Percentiles rank a stretch among this genome's conserved stretches.
Conservation (phyloP, 2,329 filamentous ascomycete species). For the Sclerotiophoma versabilis region DNA sequence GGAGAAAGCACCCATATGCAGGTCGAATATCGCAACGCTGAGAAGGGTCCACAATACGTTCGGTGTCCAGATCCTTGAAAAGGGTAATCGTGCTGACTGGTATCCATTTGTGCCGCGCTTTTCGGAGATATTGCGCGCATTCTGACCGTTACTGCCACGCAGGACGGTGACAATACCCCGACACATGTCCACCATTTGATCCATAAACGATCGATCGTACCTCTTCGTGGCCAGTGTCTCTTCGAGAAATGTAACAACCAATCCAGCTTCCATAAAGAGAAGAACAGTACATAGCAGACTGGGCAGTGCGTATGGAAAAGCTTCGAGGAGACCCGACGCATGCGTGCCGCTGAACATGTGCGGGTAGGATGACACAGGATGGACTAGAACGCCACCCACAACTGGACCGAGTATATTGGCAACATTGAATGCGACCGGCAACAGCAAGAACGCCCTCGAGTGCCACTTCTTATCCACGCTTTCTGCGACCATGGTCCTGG, state of each 20-base stretch:
- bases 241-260: background rate
- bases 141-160: background rate
- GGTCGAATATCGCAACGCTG: conserved; percentile 72
- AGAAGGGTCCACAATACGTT: conserved; percentile 66
- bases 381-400: conserved; percentile 6
- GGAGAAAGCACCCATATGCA: conserved; percentile 77
- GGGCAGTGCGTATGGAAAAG: conserved; percentile 9
- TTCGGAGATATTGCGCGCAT: background rate
- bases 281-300: conserved; percentile 10
- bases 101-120: background rate
- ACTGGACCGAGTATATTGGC: conserved; percentile 11
- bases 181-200: conserved; percentile 3
- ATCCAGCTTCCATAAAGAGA: conserved; percentile 6
- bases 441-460: conserved; percentile 8
- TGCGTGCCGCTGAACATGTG: background rate
- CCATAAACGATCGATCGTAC: background rate
- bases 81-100: conserved; percentile 44
- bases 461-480: conserved; percentile 12
- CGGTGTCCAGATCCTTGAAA: conserved; percentile 60
- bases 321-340: background rate
- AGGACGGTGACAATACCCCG: conserved; percentile 1
- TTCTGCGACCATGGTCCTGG: conserved; percentile 11
- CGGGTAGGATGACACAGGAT: background rate
- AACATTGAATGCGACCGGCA: conserved; percentile 12
- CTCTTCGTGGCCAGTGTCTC: conserved; percentile 8